These are phyloP conservation scores for Clonostachys byssicola DNA, from an alignment of 2,329 filamentous ascomycete species.

Conservation along the genomic window DNA sequence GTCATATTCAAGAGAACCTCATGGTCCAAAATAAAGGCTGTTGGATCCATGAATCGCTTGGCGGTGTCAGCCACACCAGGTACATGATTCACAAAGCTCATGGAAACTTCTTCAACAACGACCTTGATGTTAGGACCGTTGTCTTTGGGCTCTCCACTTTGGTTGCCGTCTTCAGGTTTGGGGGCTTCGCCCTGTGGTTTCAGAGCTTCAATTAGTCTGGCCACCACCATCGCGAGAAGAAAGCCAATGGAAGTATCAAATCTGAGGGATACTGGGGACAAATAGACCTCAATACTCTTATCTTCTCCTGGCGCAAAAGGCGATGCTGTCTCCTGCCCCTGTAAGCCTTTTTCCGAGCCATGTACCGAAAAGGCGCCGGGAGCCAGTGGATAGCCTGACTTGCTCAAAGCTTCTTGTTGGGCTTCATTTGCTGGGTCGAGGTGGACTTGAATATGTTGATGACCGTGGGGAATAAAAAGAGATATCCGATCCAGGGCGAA, in stretches of 20 bases:
- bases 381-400: constrained; percentile 43
- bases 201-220: constrained; percentile 41
- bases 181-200: constrained; percentile 13
- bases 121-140: constrained; percentile 34
- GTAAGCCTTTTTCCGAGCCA: constrained; percentile 5
- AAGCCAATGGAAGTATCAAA: constrained; percentile 55
- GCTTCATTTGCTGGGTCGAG: constrained; percentile 17
- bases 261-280: constrained; percentile 48
- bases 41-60: constrained; percentile 35
- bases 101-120: constrained; percentile 40
- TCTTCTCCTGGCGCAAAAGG: constrained; percentile 5
- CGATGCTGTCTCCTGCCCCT: neutral
- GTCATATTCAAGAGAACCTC: constrained; percentile 49
- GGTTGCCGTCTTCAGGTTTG: neutral
- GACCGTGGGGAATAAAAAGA: constrained; percentile 47
- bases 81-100: constrained; percentile 53
- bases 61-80: constrained; percentile 46
- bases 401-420: constrained; percentile 22
- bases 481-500: constrained; percentile 45
- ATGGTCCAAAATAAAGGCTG: constrained; percentile 31
- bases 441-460: constrained; percentile 35
- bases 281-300: constrained; percentile 37
- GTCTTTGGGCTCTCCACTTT: neutral
- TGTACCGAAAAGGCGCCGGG: constrained; percentile 59
- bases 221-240: constrained; percentile 44